Evolutionary conservation across 2,329 filamentous ascomycete species (phyloP).

Genomic region (Exophiala mesophila): DNA sequence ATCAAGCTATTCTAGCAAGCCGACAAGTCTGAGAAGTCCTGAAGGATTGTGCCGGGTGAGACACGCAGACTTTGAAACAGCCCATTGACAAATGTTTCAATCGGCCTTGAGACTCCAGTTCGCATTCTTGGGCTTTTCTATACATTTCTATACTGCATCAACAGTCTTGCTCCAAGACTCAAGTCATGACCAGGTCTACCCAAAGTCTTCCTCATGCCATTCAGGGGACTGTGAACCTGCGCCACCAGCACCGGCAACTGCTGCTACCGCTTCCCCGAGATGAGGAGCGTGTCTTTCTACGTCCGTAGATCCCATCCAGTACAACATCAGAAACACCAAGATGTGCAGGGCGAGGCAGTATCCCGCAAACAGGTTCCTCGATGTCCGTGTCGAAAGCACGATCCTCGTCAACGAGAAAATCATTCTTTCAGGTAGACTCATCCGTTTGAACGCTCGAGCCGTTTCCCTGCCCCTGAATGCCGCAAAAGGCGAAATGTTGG

Average conservation of each 20-base stretch:
- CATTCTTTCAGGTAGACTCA: constrained; percentile 84
- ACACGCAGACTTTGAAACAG: no score
- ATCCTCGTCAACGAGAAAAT: constrained; percentile 88
- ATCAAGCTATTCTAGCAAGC: no score
- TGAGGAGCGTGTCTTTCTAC: constrained; percentile 58
- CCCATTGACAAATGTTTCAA: no score
- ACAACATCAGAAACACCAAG: constrained; percentile 79
- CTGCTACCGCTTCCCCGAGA: constrained; percentile 44
- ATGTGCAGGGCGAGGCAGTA: constrained; percentile 89
- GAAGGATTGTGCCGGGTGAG: no score
- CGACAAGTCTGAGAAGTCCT: no score
- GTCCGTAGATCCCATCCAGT: constrained; percentile 70
- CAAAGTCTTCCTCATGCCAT: constrained; percentile 62
- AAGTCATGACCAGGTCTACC: no score
- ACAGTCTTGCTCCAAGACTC: no score
- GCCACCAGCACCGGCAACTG: constrained; percentile 30
- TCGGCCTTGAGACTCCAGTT: no score
- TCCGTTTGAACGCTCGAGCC: constrained; percentile 81
- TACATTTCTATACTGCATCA: no score
- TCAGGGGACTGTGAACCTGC: constrained; percentile 36
- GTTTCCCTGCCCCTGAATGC: constrained; percentile 93
- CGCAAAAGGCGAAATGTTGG: constrained; percentile 90
- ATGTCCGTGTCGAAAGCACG: constrained; percentile 82
- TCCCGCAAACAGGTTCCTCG: constrained; percentile 85
- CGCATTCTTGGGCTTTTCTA: no score